Evolutionary conservation across 2,329 filamentous ascomycete genomes (phyloP), one percentile per base, ranked within the genome.

Genomic region (Ramichloridium luteum): DNA sequence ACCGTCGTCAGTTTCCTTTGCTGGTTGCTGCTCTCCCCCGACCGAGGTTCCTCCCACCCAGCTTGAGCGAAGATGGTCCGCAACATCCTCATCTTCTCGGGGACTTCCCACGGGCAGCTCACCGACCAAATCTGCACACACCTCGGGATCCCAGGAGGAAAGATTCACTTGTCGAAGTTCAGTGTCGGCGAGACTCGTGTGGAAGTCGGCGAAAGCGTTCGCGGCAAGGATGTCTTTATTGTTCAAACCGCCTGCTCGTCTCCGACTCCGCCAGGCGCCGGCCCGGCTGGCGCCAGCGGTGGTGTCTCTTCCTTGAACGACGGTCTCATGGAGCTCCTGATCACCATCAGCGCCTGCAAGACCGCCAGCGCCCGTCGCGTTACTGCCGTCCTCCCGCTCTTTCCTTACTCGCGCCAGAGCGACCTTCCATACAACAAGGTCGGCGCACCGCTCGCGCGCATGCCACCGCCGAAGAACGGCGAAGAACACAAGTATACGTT

Each of bases 281-380:
- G n/a, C n/a, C n/a, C n/a, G n/a, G n/a, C n/a, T n/a, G n/a, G n/a
- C n/a, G n/a, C n/a, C n/a, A 83, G 83, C 47, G 85, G 84, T 42
- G 81, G 80, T 50, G 83, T 94, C 61, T 37, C 36, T 25, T 44
- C 39, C 18, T 31, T 45, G 14, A 98, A 98, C 56, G 90, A 98
- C 61, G 77, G 93, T 61, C 74, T 98, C 44, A 80, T 98, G 65
- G 90, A 98, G 55, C 76, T 96, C 30, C 81, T 93, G 58, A 94
- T 96, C 62, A 93, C 90, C 64, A 88, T 96, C 49, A 93, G 84
- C n/a, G 90, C 90, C 39, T 96, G 90, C 74, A 93, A 93, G 62
- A 79, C 81, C 9, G 85, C 85, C 47, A 94, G 86, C 25, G 90
- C 90, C 16, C 84, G 81, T 57, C 73, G 84, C 49, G 85, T 98